Percentiles rank a stretch among this genome's conserved stretches.
Conservation (phyloP, 2,329 filamentous ascomycete species). For the Fusarium sambucinum region DNA sequence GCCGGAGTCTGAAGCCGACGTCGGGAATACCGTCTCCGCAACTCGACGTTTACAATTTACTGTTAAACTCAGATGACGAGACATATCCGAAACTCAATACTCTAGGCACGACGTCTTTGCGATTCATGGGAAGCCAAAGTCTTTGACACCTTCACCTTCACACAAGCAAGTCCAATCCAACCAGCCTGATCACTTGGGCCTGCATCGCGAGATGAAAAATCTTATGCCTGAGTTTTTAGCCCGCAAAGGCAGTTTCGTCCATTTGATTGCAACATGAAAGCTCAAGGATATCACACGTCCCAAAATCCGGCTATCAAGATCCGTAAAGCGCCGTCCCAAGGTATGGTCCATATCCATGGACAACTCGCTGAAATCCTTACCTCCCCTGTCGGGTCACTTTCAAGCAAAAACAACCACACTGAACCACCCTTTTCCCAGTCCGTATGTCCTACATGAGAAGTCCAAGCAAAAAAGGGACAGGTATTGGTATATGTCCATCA, state of each 20-base stretch:
- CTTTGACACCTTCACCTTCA: background rate
- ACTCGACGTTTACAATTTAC: constrained; percentile 4
- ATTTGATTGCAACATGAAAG: constrained; percentile 20
- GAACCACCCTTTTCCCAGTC: constrained; percentile 1
- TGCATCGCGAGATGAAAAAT: background rate
- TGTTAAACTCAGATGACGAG: background rate
- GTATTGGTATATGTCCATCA: constrained; percentile 30
- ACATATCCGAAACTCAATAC: background rate
- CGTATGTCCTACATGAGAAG: constrained; percentile 37
- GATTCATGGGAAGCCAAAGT: background rate
- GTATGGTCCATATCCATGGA: constrained; percentile 6
- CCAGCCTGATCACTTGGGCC: background rate
- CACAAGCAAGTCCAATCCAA: background rate
- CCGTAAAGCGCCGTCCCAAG: constrained; percentile 34
- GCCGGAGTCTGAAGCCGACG: constrained; percentile 25
- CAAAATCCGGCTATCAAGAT: constrained; percentile 20
- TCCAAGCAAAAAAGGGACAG: constrained; percentile 40
- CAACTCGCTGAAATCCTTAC: background rate
- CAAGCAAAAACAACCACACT: constrained; percentile 5
- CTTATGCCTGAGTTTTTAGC: background rate
- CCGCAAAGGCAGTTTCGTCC: constrained; percentile 8
- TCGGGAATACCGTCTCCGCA: constrained; percentile 17
- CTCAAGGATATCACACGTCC: constrained; percentile 13
- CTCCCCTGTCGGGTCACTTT: background rate
- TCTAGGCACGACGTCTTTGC: background rate